Conservation (phyloP, 495 filamentous ascomycete species). For the Neurospora intermedia region DNA sequence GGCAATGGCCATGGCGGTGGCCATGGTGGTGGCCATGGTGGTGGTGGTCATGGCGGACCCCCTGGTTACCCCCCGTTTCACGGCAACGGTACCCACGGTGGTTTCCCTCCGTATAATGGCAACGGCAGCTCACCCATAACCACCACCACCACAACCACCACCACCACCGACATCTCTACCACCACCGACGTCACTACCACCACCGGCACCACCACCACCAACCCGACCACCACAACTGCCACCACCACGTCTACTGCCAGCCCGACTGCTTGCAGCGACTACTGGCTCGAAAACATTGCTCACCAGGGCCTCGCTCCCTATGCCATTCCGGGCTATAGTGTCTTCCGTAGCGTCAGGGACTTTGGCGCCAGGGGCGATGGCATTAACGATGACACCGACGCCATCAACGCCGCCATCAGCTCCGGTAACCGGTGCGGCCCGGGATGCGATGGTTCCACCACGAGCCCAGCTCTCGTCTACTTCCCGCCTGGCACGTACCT, state of each 20-base stretch:
- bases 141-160: neutral
- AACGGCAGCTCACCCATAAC: constrained; percentile 3
- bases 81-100: neutral
- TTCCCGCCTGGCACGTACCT: constrained; percentile 69
- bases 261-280: constrained; percentile 19
- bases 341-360: constrained; percentile 50
- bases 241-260: constrained; percentile 5
- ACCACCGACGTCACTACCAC: constrained; percentile 1
- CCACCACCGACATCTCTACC: constrained; percentile 1
- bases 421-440: constrained; percentile 65
- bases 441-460: constrained; percentile 66
- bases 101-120: neutral
- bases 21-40: neutral
- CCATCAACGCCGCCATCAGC: constrained; percentile 72
- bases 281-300: constrained; percentile 37
- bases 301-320: constrained; percentile 38
- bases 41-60: neutral
- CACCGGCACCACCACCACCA: neutral
- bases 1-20: neutral
- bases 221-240: constrained; percentile 2
- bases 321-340: constrained; percentile 30
- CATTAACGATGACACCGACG: constrained; percentile 68
- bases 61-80: neutral
- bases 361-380: constrained; percentile 51
- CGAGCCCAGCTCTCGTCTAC: constrained; percentile 61